A percentile compares a stretch with the other conserved stretches of the same genome.
Evolutionary conservation across 768 basidiomycete species (phyloP).

Genomic region (Tulasnella sp.): DNA sequence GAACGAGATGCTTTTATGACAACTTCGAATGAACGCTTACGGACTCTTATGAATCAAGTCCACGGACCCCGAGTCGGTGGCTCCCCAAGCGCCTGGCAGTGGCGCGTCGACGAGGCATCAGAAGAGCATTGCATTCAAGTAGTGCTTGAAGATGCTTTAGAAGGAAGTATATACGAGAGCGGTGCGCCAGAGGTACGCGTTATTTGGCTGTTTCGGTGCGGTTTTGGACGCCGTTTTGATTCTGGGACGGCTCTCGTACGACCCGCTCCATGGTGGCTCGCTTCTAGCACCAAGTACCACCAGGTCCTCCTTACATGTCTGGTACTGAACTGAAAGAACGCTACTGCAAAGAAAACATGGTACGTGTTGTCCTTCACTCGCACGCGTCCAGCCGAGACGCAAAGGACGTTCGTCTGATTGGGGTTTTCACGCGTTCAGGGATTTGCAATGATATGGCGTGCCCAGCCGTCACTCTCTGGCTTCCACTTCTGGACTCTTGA

Average conservation of each 20-base stretch:
- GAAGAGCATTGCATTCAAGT: background rate
- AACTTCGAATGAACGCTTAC: constrained; percentile 3
- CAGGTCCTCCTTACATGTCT: constrained; percentile 2
- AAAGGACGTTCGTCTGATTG: background rate
- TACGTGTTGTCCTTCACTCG: constrained; percentile 9
- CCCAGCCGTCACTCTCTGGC: constrained; percentile 13
- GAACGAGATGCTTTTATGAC: constrained; percentile 9
- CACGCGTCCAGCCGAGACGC: background rate
- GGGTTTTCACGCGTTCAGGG: constrained; percentile 10
- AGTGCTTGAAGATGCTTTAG: constrained; percentile 7
- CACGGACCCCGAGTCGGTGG: background rate
- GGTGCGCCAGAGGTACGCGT: constrained; percentile 12
- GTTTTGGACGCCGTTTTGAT: background rate
- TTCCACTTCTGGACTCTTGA: constrained; percentile 12
- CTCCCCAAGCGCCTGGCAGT: constrained; percentile 9
- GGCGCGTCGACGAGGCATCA: constrained; percentile 4
- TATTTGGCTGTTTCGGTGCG: background rate
- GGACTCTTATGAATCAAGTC: constrained; percentile 14
- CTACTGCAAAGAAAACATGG: background rate
- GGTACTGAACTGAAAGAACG: constrained; percentile 1
- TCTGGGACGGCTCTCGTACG: background rate
- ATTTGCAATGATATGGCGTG: constrained; percentile 6
- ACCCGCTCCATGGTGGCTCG: background rate
- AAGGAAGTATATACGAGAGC: constrained; percentile 9
- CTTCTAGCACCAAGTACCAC: background rate